Percentiles rank a stretch among this genome's conserved stretches.
Evolutionary conservation across 345 rosid genomes (phyloP).

Genomic region (Zanthoxylum bungeanum): DNA sequence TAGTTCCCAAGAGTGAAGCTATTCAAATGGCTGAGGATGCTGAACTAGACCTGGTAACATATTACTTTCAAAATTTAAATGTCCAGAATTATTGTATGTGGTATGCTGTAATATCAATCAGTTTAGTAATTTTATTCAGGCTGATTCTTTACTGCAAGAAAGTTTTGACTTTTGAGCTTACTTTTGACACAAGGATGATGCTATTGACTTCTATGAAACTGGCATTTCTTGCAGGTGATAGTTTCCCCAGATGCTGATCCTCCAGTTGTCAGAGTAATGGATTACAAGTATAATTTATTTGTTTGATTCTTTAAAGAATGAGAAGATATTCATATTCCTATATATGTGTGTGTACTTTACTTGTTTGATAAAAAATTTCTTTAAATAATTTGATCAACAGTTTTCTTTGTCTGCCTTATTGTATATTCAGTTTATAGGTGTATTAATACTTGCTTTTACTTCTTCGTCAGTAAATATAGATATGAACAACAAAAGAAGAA

Average conservation of each 20-base stretch:
- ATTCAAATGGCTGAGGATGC: conserved; percentile 80
- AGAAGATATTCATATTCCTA: background rate
- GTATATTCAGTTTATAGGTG: background rate
- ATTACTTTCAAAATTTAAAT: background rate
- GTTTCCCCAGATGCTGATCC: conserved; percentile 94
- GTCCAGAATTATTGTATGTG: background rate
- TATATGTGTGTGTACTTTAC: background rate
- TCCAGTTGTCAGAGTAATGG: conserved; percentile 90
- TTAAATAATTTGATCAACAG: background rate
- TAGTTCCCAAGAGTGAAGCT: conserved; percentile 71
- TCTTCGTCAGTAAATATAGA: conserved; percentile 58
- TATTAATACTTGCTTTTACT: conserved; percentile 8
- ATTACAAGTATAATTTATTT: conserved; percentile 56
- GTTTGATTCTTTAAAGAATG: background rate
- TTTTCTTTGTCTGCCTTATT: background rate
- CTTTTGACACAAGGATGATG: background rate
- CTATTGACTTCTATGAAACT: background rate
- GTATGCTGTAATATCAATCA: background rate
- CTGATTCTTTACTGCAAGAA: background rate
- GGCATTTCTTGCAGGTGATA: conserved; percentile 59
- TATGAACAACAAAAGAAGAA: conserved; percentile 88
- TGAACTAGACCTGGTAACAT: conserved; percentile 73
- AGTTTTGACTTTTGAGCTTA: conserved; percentile 1
- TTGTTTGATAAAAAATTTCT: background rate
- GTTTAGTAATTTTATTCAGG: background rate